A percentile compares a stretch with the other conserved stretches of the same genome.
Evolutionary conservation across 2,329 filamentous ascomycete species (phyloP).

Genomic region (Neoarthrinium moseri): DNA sequence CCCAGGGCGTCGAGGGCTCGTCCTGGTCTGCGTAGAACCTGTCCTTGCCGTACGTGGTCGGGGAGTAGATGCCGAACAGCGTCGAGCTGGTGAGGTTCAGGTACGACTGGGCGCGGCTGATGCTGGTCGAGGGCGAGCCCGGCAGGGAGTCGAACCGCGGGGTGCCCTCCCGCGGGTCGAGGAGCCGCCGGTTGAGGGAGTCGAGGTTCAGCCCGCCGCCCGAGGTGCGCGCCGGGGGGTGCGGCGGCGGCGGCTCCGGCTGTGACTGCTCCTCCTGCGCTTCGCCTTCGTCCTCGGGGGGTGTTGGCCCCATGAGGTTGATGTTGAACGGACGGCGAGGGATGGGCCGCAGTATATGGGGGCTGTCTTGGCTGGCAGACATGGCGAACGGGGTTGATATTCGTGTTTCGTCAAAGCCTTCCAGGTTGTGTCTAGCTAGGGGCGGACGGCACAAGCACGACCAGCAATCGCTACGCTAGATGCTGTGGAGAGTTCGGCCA

Average conservation of each 20-base stretch:
- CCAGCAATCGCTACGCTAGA: too few relatives aligned
- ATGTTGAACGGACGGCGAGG: slow-evolving; percentile 71
- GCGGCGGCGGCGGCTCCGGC: slow-evolving; percentile 5
- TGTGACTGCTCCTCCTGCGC: slow-evolving; percentile 22
- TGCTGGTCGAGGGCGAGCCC: slow-evolving; percentile 34
- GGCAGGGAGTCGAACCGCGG: slow-evolving; percentile 20
- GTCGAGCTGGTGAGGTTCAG: slow-evolving; percentile 88
- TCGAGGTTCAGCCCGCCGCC: slow-evolving; percentile 42
- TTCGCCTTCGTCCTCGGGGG: slow-evolving; percentile 37
- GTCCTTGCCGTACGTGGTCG: slow-evolving; percentile 54
- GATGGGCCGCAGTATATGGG: slow-evolving; percentile 64
- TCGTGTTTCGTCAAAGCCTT: background rate
- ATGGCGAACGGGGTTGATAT: too few relatives aligned
- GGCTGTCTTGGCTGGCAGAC: slow-evolving; percentile 26
- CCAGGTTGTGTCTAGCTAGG: background rate
- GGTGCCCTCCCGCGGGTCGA: slow-evolving; percentile 20
- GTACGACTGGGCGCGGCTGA: slow-evolving; percentile 73
- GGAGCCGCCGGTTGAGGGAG: slow-evolving; percentile 32
- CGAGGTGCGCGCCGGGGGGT: slow-evolving; percentile 47
- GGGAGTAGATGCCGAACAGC: slow-evolving; percentile 86
- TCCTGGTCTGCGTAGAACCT: slow-evolving; percentile 45
- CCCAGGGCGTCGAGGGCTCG: slow-evolving; percentile 71
- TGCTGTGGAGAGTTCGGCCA: too few relatives aligned
- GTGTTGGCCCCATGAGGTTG: slow-evolving; percentile 45
- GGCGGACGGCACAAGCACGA: too few relatives aligned